phyloP scores from a whole-genome alignment of 441 rosid species.

The Adansonia grandidieri region DNA sequence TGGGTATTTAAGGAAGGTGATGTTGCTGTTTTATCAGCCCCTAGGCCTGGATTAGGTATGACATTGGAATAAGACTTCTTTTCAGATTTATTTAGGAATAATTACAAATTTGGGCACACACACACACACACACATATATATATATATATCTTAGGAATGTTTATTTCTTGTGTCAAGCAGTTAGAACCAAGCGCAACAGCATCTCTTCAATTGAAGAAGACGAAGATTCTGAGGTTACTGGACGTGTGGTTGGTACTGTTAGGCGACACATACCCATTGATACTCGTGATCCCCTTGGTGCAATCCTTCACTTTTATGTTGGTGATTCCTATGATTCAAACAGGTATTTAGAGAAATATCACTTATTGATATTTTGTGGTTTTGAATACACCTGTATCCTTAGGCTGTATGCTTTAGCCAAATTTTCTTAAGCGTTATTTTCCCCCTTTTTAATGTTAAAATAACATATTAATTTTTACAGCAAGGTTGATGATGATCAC shows the following conservation, averaged over 20 bases:
- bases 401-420: background rate
- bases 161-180: slow-evolving; percentile 39
- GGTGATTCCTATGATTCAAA: slow-evolving; percentile 74
- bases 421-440: slow-evolving; percentile 12
- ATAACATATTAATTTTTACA: slow-evolving; percentile 33
- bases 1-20: slow-evolving; percentile 99
- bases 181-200: slow-evolving; percentile 60
- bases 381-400: slow-evolving; percentile 10
- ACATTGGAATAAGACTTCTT: background rate
- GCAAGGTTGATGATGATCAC: slow-evolving; percentile 81
- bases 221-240: slow-evolving; percentile 70
- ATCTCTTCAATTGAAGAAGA: slow-evolving; percentile 49
- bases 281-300: slow-evolving; percentile 95
- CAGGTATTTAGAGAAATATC: slow-evolving; percentile 47
- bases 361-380: slow-evolving; percentile 6
- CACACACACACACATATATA: too few species aligned
- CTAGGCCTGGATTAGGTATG: slow-evolving; percentile 83
- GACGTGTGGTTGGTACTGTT: slow-evolving; percentile 91
- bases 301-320: slow-evolving; percentile 92
- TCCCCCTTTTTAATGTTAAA: background rate
- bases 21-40: slow-evolving; percentile 87
- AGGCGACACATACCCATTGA: slow-evolving; percentile 92
- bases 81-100: background rate
- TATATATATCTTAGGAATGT: background rate
- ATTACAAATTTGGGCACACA: background rate